Evolutionary conservation across 768 basidiomycete genomes (phyloP), one percentile per base, ranked within the genome.

Genomic region (Pisolithus albus): DNA sequence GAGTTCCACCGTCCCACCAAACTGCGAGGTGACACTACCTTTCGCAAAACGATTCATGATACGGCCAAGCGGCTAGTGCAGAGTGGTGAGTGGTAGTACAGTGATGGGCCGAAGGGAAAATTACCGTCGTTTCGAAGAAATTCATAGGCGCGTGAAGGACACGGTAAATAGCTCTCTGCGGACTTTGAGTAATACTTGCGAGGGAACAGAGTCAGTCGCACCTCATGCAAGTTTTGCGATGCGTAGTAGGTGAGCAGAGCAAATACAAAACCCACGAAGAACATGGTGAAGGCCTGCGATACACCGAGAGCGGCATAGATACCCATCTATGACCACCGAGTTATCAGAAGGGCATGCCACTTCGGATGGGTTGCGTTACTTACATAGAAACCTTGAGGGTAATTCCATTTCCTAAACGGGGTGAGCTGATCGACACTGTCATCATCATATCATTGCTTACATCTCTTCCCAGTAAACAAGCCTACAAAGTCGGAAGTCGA

Each of bases 11-110:
- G 34, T 34, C 34, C 13, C 34, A 34, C 13, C 15, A 45, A 13
- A 28, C 6, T 28, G 15, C 43, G n/a, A 7, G 11, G 34, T 40
- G 34, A 30, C 50, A 51, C 56, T 61, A 77, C 83, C 83, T 72
- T 92, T 91, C 1, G 88, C 83, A 64, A 96, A 91, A 15, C 91
- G 81, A 65, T 92, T 92, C 80, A 92, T 86, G 55, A 96, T 88
- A 10, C 90, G 81, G 15, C 92, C 92, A 19, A 89, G 75, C 6
- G 88, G 89, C 76, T 84, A 58, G 60, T 52, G 42, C 55, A 23
- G 28, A 51, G 19, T 15, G 50, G 51, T 51, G 51, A 55, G 49
- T 18, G 49, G 36, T n/a, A 21, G 40, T 51, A 24, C 34, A 11
- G 45, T 19, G 9, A 39, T 23, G 7, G 11, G 3, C 39, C 13